A percentile compares a stretch with the other conserved stretches of the same genome.
phyloP scores from a whole-genome alignment of 352 stramenopile genomes.

The Globisporangium okanoganense region DNA sequence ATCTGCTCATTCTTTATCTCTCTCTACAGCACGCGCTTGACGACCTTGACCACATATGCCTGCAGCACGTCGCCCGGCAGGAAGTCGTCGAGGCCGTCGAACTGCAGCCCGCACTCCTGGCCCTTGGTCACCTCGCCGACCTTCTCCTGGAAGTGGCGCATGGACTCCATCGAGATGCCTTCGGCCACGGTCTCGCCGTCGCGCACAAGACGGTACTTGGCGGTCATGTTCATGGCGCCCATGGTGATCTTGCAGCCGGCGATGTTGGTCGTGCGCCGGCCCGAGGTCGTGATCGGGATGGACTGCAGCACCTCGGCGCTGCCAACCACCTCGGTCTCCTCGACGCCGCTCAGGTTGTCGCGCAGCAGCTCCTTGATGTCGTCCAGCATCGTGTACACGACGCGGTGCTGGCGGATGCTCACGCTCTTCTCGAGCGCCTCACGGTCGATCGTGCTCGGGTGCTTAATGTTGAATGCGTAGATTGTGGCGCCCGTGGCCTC shows the following conservation, averaged over 20 bases:
- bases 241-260: constrained; percentile 95
- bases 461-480: constrained; percentile 88
- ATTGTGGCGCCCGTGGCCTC: constrained; percentile 79
- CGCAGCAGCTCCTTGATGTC: constrained; percentile 81
- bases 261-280: constrained; percentile 91
- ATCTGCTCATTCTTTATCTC: background rate
- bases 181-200: constrained; percentile 90
- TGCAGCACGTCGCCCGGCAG: constrained; percentile 95
- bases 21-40: constrained; percentile 59
- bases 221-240: constrained; percentile 88
- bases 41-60: constrained; percentile 69
- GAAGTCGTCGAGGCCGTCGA: constrained; percentile 92
- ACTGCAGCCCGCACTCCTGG: constrained; percentile 97
- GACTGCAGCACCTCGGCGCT: constrained; percentile 76
- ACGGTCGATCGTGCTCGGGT: constrained; percentile 67
- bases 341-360: constrained; percentile 57
- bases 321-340: constrained; percentile 65
- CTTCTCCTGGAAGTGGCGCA: constrained; percentile 92
- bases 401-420: constrained; percentile 61
- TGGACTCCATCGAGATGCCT: constrained; percentile 80
- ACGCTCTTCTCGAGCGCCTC: constrained; percentile 80
- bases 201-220: constrained; percentile 82
- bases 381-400: constrained; percentile 89
- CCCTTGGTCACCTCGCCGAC: constrained; percentile 90
- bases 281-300: constrained; percentile 80